A percentile compares a stretch with the other conserved stretches of the same genome.
phyloP scores from a whole-genome alignment of 2,329 filamentous ascomycete species.

The Diplodia sapinea region DNA sequence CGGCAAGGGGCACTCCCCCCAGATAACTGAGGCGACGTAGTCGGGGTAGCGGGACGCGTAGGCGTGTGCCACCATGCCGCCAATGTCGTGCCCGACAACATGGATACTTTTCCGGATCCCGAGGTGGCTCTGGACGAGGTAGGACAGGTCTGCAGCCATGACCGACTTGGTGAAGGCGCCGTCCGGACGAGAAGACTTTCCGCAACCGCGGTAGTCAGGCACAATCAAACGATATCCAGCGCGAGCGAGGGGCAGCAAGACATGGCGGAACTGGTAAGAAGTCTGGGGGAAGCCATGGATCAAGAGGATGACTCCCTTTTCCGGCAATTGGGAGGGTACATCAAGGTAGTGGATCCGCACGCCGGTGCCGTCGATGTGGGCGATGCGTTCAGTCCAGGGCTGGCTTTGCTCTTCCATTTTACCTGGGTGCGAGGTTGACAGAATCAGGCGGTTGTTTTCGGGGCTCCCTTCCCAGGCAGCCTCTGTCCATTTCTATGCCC shows the following conservation, averaged over 20 bases:
- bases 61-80: constrained; percentile 55
- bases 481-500: background rate
- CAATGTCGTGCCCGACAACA: constrained; percentile 56
- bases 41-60: constrained; percentile 48
- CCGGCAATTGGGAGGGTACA: constrained; percentile 30
- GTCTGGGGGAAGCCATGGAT: constrained; percentile 58
- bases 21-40: constrained; percentile 46
- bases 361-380: constrained; percentile 22
- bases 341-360: constrained; percentile 39
- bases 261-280: constrained; percentile 49
- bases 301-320: constrained; percentile 51
- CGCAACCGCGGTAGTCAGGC: constrained; percentile 52
- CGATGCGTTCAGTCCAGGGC: constrained; percentile 25
- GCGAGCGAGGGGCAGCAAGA: constrained; percentile 39
- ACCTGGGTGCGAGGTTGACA: background rate
- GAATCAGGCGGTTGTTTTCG: background rate
- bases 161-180: constrained; percentile 50
- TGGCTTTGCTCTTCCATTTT: constrained; percentile 12
- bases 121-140: constrained; percentile 40
- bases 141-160: constrained; percentile 50
- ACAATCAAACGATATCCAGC: constrained; percentile 51
- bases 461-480: too few species aligned
- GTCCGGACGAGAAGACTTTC: constrained; percentile 44
- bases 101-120: constrained; percentile 49
- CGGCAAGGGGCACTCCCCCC: constrained; percentile 54